Evolutionary conservation across 306 rosid genomes (phyloP), one percentile per base, ranked within the genome.

Genomic region (Mimosa pudica): DNA sequence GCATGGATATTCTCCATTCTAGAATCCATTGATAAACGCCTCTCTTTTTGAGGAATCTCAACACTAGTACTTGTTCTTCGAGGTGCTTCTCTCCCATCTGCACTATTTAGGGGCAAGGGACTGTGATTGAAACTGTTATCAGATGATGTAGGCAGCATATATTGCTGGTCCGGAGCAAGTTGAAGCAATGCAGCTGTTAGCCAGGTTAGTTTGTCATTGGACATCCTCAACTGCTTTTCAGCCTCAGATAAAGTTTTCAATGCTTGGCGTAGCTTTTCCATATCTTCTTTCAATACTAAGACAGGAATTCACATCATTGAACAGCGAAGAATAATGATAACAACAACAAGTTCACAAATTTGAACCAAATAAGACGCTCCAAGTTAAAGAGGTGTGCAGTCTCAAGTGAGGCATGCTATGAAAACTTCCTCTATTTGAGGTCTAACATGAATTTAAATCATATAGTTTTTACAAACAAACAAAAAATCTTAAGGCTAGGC

Each of bases 201-300:
- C 99, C 99, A 96, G 38, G 99, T 96, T 68, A 91, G 80, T 85
- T 91, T 93, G 85, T 96, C 99, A 84, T 91, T 96, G 61, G 99
- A 93, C 90, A 83, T 90, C 86, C 99, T 88, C 82, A 96, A 81
- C 82, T 96, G 99, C 84, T 96, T 96, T 84, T 96, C 99, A 73
- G 98, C 96, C 85, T 96, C 99, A 0, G 99, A 96, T 77, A 96
- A 85, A 55, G 97, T 90, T 88, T 86, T 96, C 84, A 96, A 87
- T 81, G 99, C 99, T 84, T 90, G 99, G 63, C 98, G 97, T 76
- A 96, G 89, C 88, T 89, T 96, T 80, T 96, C 99, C 99, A 96
- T 93, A 77, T 96, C 97, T 79, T 90, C 97, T 88, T 96, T 93
- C 38, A 90, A 85, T 80, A 93, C 99, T 96, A 86, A 79, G 77